phyloP scores from a whole-genome alignment of 805 yeast species.

The Nakazawaea molendinolei region DNA sequence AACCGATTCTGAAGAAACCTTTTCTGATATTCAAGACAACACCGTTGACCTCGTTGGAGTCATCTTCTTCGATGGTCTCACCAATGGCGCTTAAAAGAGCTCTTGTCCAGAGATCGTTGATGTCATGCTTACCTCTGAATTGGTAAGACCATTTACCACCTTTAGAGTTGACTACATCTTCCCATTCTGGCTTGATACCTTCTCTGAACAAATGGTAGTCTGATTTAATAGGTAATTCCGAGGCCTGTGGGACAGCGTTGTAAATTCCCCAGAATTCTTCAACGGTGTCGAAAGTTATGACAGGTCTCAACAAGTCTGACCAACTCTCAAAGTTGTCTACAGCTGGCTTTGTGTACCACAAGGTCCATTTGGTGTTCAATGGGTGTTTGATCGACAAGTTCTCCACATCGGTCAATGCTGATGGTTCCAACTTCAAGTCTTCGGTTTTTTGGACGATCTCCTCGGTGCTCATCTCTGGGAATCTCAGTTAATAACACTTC shows the following conservation, averaged over 20 bases:
- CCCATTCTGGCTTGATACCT: constrained; percentile 98
- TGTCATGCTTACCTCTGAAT: constrained; percentile 49
- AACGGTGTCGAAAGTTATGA: constrained; percentile 86
- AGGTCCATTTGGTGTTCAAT: constrained; percentile 84
- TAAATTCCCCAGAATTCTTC: constrained; percentile 99
- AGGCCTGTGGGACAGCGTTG: constrained; percentile 88
- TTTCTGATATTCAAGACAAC: constrained; percentile 86
- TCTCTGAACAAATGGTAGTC: constrained; percentile 94
- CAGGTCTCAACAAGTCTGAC: constrained; percentile 89
- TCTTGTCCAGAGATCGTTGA: constrained; percentile 90
- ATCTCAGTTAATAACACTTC: background rate
- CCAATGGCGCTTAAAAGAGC: constrained; percentile 87
- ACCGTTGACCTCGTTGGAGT: constrained; percentile 84
- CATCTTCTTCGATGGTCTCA: constrained; percentile 81
- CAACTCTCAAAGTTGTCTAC: constrained; percentile 74
- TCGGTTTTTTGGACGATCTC: constrained; percentile 27
- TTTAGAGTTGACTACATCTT: constrained; percentile 74
- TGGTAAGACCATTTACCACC: constrained; percentile 95
- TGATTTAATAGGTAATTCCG: constrained; percentile 83
- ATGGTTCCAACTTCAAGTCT: constrained; percentile 28
- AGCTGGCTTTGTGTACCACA: constrained; percentile 96
- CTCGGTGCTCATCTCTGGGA: constrained; percentile 12
- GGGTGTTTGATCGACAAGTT: constrained; percentile 82
- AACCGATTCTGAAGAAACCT: constrained; percentile 73
- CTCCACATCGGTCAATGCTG: constrained; percentile 44